A percentile compares a stretch with the other conserved stretches of the same genome.
Conservation (phyloP, 2,329 filamentous ascomycete species). For the Fusarium nygamai region DNA sequence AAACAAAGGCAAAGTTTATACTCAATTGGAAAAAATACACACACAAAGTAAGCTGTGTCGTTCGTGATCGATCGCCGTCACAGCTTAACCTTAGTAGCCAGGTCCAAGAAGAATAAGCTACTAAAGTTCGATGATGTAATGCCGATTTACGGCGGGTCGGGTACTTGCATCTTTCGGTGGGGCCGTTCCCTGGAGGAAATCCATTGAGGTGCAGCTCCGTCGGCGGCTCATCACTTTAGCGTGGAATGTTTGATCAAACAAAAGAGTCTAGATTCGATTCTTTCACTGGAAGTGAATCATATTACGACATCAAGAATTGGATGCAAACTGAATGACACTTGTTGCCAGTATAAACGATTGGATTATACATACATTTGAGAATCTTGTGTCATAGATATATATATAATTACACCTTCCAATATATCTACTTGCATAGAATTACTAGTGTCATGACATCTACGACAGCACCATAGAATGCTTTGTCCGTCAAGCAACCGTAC, state of each 20-base stretch:
- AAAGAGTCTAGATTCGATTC: constrained; percentile 10
- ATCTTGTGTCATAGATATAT: background rate
- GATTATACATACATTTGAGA: too few relatives aligned
- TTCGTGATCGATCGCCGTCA: constrained; percentile 28
- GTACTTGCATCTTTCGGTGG: constrained; percentile 10
- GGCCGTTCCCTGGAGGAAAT: constrained; percentile 19
- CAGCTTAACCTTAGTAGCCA: background rate
- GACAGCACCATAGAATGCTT: background rate
- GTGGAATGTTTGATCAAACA: background rate
- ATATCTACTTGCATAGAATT: background rate
- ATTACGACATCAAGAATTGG: constrained; percentile 10
- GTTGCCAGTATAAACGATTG: too few relatives aligned
- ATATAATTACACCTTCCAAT: background rate
- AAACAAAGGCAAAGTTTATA: background rate
- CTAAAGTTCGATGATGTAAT: constrained; percentile 42
- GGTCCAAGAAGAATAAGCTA: background rate
- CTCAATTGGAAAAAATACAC: background rate
- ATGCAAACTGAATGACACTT: background rate
- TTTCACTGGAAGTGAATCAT: background rate
- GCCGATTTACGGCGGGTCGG: constrained; percentile 16
- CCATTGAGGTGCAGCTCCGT: constrained; percentile 12
- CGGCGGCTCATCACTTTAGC: constrained; percentile 29
- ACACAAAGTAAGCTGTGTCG: background rate
- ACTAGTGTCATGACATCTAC: background rate
- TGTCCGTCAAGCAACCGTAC: background rate